Evolutionary conservation across 139 green algal species (phyloP).

Genomic region (Coelastrella sp.): DNA sequence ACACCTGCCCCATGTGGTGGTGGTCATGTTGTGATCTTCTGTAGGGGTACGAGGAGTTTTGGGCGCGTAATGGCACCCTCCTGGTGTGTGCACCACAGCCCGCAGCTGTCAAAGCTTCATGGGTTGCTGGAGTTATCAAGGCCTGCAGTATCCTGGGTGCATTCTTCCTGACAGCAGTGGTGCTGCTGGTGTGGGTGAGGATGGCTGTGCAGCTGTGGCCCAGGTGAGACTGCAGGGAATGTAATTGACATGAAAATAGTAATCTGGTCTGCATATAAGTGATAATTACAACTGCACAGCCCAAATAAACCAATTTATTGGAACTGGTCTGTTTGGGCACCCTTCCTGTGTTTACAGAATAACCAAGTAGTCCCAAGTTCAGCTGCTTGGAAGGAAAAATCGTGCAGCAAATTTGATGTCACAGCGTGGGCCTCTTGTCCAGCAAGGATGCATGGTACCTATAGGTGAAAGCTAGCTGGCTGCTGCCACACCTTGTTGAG

Average conservation of each 20-base stretch:
- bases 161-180: slow-evolving; percentile 22
- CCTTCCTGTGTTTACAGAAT: no score
- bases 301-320: no score
- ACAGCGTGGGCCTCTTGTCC: no score
- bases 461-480: no score
- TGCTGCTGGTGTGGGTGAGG: slow-evolving; percentile 31
- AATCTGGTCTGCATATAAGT: no score
- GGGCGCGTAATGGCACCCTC: slow-evolving; percentile 1
- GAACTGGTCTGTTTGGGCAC: no score
- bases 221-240: background rate
- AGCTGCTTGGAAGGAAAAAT: no score
- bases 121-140: background rate
- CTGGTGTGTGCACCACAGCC: background rate
- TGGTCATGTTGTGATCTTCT: background rate
- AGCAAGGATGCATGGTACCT: no score
- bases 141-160: background rate
- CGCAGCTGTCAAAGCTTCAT: background rate
- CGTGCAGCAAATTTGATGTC: no score
- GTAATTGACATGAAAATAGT: background rate
- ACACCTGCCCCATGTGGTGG: background rate
- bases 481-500: no score
- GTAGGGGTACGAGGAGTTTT: background rate
- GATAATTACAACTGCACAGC: no score
- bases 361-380: no score
- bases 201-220: slow-evolving; percentile 38